Evolutionary conservation across 208 protist genomes (phyloP).

Genomic region (Leishmania tarentolae): DNA sequence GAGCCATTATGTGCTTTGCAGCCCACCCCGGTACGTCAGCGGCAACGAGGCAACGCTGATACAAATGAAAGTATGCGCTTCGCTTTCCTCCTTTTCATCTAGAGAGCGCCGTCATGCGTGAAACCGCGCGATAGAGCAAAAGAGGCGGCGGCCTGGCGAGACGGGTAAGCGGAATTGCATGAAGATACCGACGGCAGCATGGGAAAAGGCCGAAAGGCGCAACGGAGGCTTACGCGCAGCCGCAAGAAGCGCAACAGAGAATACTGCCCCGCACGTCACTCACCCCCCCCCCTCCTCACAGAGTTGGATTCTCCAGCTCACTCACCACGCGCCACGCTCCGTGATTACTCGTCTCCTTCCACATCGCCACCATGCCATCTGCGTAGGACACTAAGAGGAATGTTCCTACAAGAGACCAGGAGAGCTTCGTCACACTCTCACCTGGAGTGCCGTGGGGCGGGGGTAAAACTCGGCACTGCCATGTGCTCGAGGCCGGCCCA

Average conservation of each 20-base stretch:
- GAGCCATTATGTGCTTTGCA: background rate
- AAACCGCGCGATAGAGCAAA: background rate
- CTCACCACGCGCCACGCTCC: constrained; percentile 70
- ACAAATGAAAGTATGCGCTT: background rate
- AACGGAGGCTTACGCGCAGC: background rate
- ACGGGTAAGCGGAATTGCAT: background rate
- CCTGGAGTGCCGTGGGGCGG: constrained; percentile 28
- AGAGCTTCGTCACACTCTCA: constrained; percentile 71
- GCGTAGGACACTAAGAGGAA: constrained; percentile 82
- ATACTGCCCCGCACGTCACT: background rate
- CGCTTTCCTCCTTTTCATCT: background rate
- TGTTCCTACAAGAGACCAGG: constrained; percentile 83
- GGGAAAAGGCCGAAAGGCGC: background rate
- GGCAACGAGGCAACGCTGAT: background rate
- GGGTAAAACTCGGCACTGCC: constrained; percentile 43
- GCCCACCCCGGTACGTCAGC: background rate
- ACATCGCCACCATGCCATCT: constrained; percentile 76
- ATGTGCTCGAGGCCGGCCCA: constrained; percentile 43
- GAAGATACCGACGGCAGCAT: constrained; percentile 3
- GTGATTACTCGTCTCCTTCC: constrained; percentile 55
- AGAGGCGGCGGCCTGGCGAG: background rate
- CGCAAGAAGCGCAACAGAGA: background rate
- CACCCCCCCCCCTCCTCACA: too few species aligned
- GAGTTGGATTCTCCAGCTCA: constrained; percentile 42
- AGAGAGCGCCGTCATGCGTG: background rate